A percentile compares a stretch with the other conserved stretches of the same genome.
Conservation (phyloP, 1,284 basidiomycete species). For the Stygiomarasmius scandens region DNA sequence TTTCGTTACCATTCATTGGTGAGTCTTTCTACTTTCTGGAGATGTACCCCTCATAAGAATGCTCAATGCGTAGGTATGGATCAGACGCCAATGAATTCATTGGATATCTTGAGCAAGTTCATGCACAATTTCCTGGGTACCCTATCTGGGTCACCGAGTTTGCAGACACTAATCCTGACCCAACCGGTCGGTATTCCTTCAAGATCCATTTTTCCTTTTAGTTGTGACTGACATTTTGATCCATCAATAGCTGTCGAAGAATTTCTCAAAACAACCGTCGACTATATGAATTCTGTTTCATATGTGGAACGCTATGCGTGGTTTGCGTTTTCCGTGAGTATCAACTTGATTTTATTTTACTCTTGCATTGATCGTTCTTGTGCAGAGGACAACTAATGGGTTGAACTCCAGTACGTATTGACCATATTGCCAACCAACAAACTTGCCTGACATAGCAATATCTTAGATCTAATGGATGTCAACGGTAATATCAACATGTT, state of each 20-base stretch:
- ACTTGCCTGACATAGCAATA: background rate
- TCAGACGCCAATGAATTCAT: background rate
- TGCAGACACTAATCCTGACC: background rate
- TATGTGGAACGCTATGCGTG: constrained; percentile 8
- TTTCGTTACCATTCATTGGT: constrained; percentile 32
- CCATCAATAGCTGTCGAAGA: background rate
- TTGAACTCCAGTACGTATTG: background rate
- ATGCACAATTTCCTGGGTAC: background rate
- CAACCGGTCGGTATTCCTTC: background rate
- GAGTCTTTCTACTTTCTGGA: background rate
- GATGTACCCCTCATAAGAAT: too few relatives aligned
- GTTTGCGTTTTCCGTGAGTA: constrained; percentile 8
- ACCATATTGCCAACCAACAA: background rate
- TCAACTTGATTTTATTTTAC: background rate
- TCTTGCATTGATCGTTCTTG: background rate
- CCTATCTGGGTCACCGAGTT: constrained; percentile 5
- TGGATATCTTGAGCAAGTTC: background rate
- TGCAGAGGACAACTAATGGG: background rate
- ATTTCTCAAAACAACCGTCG: background rate
- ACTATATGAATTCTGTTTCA: background rate
- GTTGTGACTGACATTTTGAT: background rate
- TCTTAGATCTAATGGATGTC: background rate
- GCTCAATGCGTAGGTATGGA: too few relatives aligned
- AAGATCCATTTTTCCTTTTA: too few relatives aligned
- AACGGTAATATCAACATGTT: background rate